phyloP scores from a whole-genome alignment of 306 rosid genomes.

The Quercus mongolica region DNA sequence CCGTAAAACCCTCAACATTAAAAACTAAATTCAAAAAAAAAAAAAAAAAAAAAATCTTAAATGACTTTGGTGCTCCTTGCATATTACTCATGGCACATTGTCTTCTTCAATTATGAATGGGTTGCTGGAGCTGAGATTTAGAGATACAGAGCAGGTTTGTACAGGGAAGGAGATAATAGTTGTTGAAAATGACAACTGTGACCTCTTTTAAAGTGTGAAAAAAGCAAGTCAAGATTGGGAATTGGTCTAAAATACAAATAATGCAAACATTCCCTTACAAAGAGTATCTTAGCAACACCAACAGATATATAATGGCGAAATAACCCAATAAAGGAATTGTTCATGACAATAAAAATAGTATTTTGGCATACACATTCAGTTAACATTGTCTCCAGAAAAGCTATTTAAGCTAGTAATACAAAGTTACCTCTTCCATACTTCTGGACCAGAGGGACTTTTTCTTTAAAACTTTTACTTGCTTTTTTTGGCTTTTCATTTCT shows the following conservation, averaged over 20 bases:
- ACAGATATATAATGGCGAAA: background rate
- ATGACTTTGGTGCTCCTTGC: too few relatives aligned
- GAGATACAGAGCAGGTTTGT: background rate
- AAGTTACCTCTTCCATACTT: constrained; percentile 83
- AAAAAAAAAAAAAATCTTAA: too few relatives aligned
- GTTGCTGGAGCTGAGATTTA: background rate
- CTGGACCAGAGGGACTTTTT: constrained; percentile 84
- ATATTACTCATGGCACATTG: background rate
- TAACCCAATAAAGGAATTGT: background rate
- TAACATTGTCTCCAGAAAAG: background rate
- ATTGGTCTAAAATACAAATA: background rate
- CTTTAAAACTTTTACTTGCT: constrained; percentile 63
- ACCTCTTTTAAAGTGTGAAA: background rate
- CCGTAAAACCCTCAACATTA: too few relatives aligned
- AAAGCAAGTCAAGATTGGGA: background rate
- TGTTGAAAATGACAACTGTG: background rate
- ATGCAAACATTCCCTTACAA: background rate
- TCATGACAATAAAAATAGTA: background rate
- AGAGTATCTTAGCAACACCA: background rate
- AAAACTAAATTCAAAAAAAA: too few relatives aligned
- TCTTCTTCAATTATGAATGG: background rate
- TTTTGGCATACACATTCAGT: background rate
- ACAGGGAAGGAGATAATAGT: background rate
- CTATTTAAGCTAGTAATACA: constrained; percentile 15
- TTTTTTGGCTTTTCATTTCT: constrained; percentile 66